phyloP scores from a whole-genome alignment of 2,329 filamentous ascomycete genomes.

The Penicillium hordei region DNA sequence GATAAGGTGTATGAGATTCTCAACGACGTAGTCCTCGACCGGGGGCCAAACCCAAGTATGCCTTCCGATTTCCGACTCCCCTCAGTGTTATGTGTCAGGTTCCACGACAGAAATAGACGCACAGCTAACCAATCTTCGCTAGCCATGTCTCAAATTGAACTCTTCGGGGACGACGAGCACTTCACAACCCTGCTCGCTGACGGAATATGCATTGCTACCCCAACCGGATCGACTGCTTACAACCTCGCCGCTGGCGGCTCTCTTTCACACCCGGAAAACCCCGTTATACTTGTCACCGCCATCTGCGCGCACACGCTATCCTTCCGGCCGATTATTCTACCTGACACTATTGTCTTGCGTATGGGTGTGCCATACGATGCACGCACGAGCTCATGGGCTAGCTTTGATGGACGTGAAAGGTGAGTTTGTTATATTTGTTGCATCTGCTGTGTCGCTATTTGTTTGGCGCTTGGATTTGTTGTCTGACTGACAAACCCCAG shows the following conservation, averaged over 20 bases:
- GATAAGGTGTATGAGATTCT: constrained; percentile 85
- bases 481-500: constrained; percentile 30
- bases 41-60: constrained; percentile 87
- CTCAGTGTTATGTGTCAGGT: background rate
- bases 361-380: constrained; percentile 94
- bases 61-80: constrained; percentile 19
- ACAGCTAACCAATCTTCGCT: constrained; percentile 17
- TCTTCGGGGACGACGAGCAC: constrained; percentile 93
- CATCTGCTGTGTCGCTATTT: background rate
- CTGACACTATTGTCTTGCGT: constrained; percentile 90
- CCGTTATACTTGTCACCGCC: constrained; percentile 88
- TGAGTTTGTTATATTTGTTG: constrained; percentile 28
- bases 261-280: constrained; percentile 92
- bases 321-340: constrained; percentile 93
- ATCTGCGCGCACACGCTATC: constrained; percentile 94
- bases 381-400: constrained; percentile 89
- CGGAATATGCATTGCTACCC: constrained; percentile 89
- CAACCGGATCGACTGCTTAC: constrained; percentile 92
- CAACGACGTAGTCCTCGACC: constrained; percentile 95
- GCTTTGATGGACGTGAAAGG: constrained; percentile 90
- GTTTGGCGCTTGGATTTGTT: background rate
- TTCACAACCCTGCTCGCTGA: constrained; percentile 93
- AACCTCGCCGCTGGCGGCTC: constrained; percentile 95
- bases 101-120: background rate
- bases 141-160: constrained; percentile 89